Conservation (phyloP, 164 flowering plant genomes). For the Vitis rupestris region DNA sequence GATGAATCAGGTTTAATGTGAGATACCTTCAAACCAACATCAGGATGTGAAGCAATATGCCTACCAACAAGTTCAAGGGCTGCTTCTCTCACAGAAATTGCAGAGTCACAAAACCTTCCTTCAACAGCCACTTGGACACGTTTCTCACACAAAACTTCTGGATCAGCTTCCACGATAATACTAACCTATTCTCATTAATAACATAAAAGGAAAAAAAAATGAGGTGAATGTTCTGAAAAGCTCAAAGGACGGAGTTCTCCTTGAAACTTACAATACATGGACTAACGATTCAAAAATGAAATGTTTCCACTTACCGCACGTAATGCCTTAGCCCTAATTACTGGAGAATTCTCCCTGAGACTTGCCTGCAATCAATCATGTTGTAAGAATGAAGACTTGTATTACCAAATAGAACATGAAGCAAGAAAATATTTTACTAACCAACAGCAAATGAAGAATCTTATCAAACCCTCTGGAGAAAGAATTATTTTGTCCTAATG, state of each 20-base stretch:
- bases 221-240: neutral
- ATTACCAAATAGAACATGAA: neutral
- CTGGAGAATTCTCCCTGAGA: slow-evolving; percentile 86
- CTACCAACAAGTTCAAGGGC: slow-evolving; percentile 97
- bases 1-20: slow-evolving; percentile 1
- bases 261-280: neutral
- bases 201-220: slow-evolving; percentile 1
- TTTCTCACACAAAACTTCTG: slow-evolving; percentile 83
- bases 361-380: slow-evolving; percentile 59
- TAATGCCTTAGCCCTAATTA: slow-evolving; percentile 88
- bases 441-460: slow-evolving; percentile 86
- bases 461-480: slow-evolving; percentile 95
- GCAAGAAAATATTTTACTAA: slow-evolving; percentile 25
- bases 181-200: slow-evolving; percentile 62
- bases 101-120: slow-evolving; percentile 96
- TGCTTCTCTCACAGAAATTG: slow-evolving; percentile 95
- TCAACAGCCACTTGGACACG: slow-evolving; percentile 96
- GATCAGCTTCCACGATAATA: slow-evolving; percentile 95
- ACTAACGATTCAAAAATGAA: slow-evolving; percentile 4
- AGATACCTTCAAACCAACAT: slow-evolving; percentile 89
- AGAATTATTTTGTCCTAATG: slow-evolving; percentile 80
- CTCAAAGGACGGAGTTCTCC: neutral
- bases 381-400: slow-evolving; percentile 9
- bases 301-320: slow-evolving; percentile 63
- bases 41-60: slow-evolving; percentile 99